A percentile compares a stretch with the other conserved stretches of the same genome.
phyloP scores from a whole-genome alignment of 2,329 filamentous ascomycete species.

The Zalaria sp. region DNA sequence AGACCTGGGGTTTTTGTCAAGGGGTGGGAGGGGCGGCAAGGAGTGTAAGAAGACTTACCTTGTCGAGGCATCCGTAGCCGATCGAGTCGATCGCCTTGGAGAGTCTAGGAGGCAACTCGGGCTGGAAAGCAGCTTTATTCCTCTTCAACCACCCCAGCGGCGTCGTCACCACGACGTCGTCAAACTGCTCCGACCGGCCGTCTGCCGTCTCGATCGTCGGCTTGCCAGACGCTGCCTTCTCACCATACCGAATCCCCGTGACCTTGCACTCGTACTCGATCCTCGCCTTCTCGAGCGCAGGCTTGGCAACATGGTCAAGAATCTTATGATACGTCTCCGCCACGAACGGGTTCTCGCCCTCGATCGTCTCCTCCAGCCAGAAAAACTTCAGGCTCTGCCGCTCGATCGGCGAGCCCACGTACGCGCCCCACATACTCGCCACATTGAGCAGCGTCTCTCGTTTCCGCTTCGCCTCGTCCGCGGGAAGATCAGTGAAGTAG shows the following conservation, averaged over 20 bases:
- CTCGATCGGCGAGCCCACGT: constrained; percentile 50
- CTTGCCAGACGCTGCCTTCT: constrained; percentile 37
- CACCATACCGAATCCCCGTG: constrained; percentile 23
- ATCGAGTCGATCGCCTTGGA: constrained; percentile 28
- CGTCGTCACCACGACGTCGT: constrained; percentile 38
- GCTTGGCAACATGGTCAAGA: constrained; percentile 43
- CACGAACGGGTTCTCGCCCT: constrained; percentile 53
- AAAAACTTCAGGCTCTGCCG: constrained; percentile 62
- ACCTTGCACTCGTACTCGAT: constrained; percentile 38
- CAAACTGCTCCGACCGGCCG: constrained; percentile 26
- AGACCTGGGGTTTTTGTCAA: constrained; percentile 17
- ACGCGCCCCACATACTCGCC: constrained; percentile 56
- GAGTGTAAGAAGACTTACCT: constrained; percentile 2
- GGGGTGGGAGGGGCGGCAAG: not conserved
- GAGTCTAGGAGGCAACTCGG: constrained; percentile 27
- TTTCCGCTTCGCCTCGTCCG: constrained; percentile 26
- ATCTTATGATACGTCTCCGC: constrained; percentile 46
- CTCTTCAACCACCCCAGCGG: constrained; percentile 41
- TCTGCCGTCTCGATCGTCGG: constrained; percentile 41
- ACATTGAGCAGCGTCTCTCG: constrained; percentile 37
- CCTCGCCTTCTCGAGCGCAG: constrained; percentile 40
- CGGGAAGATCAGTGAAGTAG: constrained; percentile 20
- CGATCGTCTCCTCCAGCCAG: constrained; percentile 65
- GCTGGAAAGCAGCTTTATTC: constrained; percentile 30
- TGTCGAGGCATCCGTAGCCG: constrained; percentile 8